phyloP scores from a whole-genome alignment of 2,329 filamentous ascomycete genomes.

The Diplodia scrobiculata region DNA sequence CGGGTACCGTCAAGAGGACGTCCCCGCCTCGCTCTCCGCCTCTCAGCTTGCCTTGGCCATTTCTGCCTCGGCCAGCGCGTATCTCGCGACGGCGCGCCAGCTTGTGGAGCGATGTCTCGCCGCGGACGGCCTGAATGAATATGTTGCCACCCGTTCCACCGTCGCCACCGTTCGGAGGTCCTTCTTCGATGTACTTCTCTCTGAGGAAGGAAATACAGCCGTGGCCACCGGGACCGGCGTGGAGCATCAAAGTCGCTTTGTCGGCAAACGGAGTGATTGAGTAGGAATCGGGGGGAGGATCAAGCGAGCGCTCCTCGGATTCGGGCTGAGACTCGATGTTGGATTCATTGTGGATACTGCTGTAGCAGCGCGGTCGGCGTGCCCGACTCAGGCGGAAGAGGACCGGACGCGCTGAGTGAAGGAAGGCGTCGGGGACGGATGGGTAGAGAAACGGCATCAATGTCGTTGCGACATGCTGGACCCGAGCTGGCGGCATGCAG shows the following conservation, averaged over 20 bases:
- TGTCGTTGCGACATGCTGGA: slow-evolving; percentile 34
- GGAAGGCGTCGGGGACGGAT: slow-evolving; percentile 39
- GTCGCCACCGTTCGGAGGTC: slow-evolving; percentile 91
- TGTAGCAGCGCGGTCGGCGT: slow-evolving; percentile 39
- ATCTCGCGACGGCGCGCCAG: slow-evolving; percentile 74
- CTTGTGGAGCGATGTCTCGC: slow-evolving; percentile 92
- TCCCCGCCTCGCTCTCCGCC: slow-evolving; percentile 83
- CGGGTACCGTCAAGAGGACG: slow-evolving; percentile 82
- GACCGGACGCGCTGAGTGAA: slow-evolving; percentile 21
- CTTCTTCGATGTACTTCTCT: slow-evolving; percentile 85
- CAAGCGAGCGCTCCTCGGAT: slow-evolving; percentile 58
- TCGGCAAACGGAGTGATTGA: slow-evolving; percentile 81
- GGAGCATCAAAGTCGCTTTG: slow-evolving; percentile 74
- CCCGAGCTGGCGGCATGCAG: slow-evolving; percentile 24
- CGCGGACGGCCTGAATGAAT: slow-evolving; percentile 89
- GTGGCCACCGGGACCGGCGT: slow-evolving; percentile 80
- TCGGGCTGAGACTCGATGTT: slow-evolving; percentile 6
- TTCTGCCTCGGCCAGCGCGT: slow-evolving; percentile 73
- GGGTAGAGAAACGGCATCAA: slow-evolving; percentile 53
- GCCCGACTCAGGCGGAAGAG: slow-evolving; percentile 31
- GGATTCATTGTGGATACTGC: slow-evolving; percentile 31
- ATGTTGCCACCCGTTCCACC: slow-evolving; percentile 88
- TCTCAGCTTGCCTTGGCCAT: slow-evolving; percentile 72
- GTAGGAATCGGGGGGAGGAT: slow-evolving; percentile 84
- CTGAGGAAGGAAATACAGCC: slow-evolving; percentile 93